Evolutionary conservation across 1,284 basidiomycete species (phyloP).

Genomic region (Sporisorium exsertum): DNA sequence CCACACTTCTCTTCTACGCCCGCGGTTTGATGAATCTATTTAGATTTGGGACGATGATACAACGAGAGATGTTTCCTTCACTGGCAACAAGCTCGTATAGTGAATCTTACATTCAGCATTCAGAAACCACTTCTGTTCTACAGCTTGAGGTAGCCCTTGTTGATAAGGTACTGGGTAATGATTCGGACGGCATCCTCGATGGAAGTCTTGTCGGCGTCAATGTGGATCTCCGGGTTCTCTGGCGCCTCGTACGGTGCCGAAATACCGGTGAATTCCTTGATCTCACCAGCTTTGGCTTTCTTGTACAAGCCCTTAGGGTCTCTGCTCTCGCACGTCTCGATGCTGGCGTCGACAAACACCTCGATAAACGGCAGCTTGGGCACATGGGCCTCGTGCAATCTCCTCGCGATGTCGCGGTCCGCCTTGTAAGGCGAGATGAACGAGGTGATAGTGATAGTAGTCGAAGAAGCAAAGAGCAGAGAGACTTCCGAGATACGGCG

Average conservation of each 20-base stretch:
- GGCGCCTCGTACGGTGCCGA: conserved; percentile 97
- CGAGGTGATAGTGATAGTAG: conserved; percentile 87
- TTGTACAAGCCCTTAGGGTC: conserved; percentile 99
- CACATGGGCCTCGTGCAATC: conserved; percentile 77
- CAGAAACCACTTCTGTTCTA: background rate
- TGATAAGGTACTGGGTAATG: conserved; percentile 84
- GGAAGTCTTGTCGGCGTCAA: conserved; percentile 84
- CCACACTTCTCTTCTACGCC: too few species aligned
- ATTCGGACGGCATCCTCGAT: conserved; percentile 83
- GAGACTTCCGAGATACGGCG: conserved; percentile 97
- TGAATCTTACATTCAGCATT: too few species aligned
- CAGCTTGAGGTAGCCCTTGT: conserved; percentile 70
- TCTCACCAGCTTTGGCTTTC: conserved; percentile 93
- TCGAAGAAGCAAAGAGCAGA: conserved; percentile 90
- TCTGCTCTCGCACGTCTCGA: conserved; percentile 86
- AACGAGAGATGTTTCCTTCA: too few species aligned
- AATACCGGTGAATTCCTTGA: conserved; percentile 98
- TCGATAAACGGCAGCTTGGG: conserved; percentile 83
- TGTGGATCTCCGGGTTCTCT: conserved; percentile 86
- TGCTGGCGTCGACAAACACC: conserved; percentile 92
- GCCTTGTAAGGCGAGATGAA: conserved; percentile 96
- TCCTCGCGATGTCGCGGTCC: conserved; percentile 86
- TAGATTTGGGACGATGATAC: too few species aligned
- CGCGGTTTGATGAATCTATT: too few species aligned
- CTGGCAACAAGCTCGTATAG: too few species aligned